Percentiles rank a stretch among this genome's conserved stretches.
These are phyloP conservation scores for Elaeis guineensis DNA, from an alignment of 176 grass and related monocot species.

Conservation along the genomic window DNA sequence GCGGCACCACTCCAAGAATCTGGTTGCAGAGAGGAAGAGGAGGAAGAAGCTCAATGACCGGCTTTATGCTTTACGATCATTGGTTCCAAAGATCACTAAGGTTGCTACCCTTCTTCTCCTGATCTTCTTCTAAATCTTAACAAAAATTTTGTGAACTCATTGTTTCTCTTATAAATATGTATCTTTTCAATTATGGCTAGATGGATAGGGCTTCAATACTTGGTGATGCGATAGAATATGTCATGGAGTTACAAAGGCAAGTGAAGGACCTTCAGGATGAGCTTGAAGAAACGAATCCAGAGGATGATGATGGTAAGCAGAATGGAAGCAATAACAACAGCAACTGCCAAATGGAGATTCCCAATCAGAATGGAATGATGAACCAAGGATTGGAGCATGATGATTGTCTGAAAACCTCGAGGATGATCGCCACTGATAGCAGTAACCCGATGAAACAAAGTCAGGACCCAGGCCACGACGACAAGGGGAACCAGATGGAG, in stretches of 20 bases:
- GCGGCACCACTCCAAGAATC: constrained; percentile 86
- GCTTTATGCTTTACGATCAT: constrained; percentile 63
- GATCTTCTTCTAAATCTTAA: no score
- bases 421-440: background rate
- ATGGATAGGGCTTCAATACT: constrained; percentile 92
- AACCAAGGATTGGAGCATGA: constrained; percentile 26
- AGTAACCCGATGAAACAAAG: background rate
- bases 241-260: constrained; percentile 69
- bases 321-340: constrained; percentile 23
- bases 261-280: constrained; percentile 85
- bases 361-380: no score
- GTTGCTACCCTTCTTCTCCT: constrained; percentile 10
- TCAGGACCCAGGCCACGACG: constrained; percentile 18
- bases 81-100: constrained; percentile 98
- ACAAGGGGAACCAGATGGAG: constrained; percentile 43
- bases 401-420: constrained; percentile 30
- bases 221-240: constrained; percentile 89
- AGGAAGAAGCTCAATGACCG: constrained; percentile 85
- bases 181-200: constrained; percentile 8
- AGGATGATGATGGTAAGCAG: constrained; percentile 2
- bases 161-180: no score
- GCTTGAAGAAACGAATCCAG: constrained; percentile 47
- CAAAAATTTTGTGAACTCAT: no score
- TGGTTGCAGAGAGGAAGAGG: constrained; percentile 54
- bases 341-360: background rate